Evolutionary conservation across 305 asterid genomes (phyloP).

Genomic region (Striga hermonthica): DNA sequence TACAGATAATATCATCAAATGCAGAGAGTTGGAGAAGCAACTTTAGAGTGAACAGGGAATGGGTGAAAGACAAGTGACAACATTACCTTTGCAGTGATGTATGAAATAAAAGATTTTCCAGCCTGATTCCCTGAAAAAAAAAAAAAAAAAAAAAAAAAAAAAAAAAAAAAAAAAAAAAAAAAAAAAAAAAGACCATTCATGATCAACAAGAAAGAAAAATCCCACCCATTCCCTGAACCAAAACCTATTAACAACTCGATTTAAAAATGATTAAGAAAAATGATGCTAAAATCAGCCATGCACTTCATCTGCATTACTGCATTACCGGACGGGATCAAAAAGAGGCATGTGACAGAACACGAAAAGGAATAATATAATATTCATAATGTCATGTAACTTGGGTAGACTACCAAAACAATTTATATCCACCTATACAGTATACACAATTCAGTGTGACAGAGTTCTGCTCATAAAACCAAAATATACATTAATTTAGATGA

Average conservation of each 20-base stretch:
- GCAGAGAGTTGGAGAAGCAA: slow-evolving; percentile 11
- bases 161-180: slow-evolving; percentile 31
- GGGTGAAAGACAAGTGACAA: slow-evolving; percentile 16
- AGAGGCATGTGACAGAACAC: slow-evolving; percentile 14
- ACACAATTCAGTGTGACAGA: slow-evolving; percentile 12
- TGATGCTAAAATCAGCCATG: slow-evolving; percentile 14
- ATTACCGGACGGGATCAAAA: slow-evolving; percentile 21
- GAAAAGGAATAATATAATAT: slow-evolving; percentile 17
- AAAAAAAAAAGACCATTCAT: slow-evolving; percentile 14
- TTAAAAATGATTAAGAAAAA: slow-evolving; percentile 11
- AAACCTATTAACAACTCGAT: slow-evolving; percentile 13
- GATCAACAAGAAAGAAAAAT: slow-evolving; percentile 14
- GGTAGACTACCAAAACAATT: slow-evolving; percentile 10
- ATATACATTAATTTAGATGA: background rate
- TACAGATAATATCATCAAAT: slow-evolving; percentile 6
- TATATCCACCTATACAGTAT: slow-evolving; percentile 25
- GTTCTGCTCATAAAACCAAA: slow-evolving; percentile 13
- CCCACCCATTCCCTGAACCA: background rate
- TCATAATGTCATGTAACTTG: slow-evolving; percentile 15
- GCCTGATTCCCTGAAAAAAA: slow-evolving; percentile 77
- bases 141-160: slow-evolving; percentile 23
- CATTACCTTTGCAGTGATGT: slow-evolving; percentile 88
- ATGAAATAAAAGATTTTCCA: slow-evolving; percentile 81
- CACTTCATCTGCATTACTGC: background rate
- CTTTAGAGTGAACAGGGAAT: slow-evolving; percentile 4